Conservation (phyloP, 2,329 filamentous ascomycete species). For the Daldinia sp. region DNA sequence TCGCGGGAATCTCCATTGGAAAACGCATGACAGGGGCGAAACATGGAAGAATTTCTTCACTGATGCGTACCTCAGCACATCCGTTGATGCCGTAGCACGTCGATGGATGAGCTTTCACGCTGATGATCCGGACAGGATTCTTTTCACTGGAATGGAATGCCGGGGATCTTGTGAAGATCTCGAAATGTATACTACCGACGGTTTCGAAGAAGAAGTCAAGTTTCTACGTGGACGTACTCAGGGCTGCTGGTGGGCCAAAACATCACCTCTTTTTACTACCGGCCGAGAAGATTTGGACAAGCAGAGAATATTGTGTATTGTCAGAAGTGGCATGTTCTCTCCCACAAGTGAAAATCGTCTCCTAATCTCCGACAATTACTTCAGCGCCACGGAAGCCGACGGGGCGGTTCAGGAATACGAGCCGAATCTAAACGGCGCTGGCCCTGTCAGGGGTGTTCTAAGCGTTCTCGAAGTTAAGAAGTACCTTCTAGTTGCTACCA, state of each 20-base stretch:
- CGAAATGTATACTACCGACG: slow-evolving; percentile 81
- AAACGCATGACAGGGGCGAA: slow-evolving; percentile 83
- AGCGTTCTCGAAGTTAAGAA: slow-evolving; percentile 86
- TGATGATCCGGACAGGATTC: slow-evolving; percentile 80
- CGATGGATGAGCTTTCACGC: slow-evolving; percentile 81
- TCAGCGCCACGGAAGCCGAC: slow-evolving; percentile 61
- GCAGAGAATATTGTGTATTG: slow-evolving; percentile 81
- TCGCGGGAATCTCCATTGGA: slow-evolving; percentile 74
- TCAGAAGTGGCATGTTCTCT: slow-evolving; percentile 74
- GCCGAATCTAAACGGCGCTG: slow-evolving; percentile 76
- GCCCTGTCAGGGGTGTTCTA: slow-evolving; percentile 79
- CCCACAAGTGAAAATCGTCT: slow-evolving; percentile 79
- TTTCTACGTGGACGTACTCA: slow-evolving; percentile 72
- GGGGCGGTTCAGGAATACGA: slow-evolving; percentile 70
- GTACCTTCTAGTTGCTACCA: slow-evolving; percentile 84
- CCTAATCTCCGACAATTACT: slow-evolving; percentile 84
- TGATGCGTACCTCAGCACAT: slow-evolving; percentile 63
- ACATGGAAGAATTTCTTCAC: slow-evolving; percentile 80
- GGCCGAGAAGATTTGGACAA: slow-evolving; percentile 71
- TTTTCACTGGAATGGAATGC: slow-evolving; percentile 82
- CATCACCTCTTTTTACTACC: slow-evolving; percentile 75
- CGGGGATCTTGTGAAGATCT: slow-evolving; percentile 69
- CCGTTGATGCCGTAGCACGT: slow-evolving; percentile 52
- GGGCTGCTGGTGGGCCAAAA: slow-evolving; percentile 89
- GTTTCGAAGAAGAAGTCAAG: slow-evolving; percentile 75